Base-by-base conservation (phyloP, 805 yeast genomes). In the Pichia californica region DNA sequence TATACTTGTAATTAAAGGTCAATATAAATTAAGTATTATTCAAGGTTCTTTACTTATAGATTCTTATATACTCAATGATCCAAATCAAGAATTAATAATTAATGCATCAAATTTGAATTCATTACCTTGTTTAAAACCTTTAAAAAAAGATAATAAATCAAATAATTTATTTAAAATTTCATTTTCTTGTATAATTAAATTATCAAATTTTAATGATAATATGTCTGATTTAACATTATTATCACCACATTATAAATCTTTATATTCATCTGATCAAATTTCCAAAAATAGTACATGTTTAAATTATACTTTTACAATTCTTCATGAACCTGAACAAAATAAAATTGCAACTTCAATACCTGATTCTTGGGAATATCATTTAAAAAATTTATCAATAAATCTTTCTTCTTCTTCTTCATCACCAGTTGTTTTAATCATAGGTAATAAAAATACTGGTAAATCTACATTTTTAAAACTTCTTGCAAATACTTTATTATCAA, bases 401-500 rank as follows among this genome's bases (percentile, higher is more conserved):
- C 13, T 31, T 13, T 47, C 6, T 54, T 52, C 27, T 23, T 5
- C 14, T 23, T 23, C 25, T 23, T 23, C 9, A 23, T 9, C 25
- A 7, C 9, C 9, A 15, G 8, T 18, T 11, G 38, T 73, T 1
- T 59, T 78, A 41, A 61, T 79, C 0, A 66, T 77, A 19, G 89
- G 89, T 0, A 71, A 79, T 33, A 88, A 86, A 56, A 83, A 83
- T 48, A 73, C 87, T 1, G 97, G 97, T 1, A 88, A 88, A 55
- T 83, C 95, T 1, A 82, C 94, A 0, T 69, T 84, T 36, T 59
- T 79, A 11, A 73, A 77, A 48, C 48, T 76, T 2, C 57, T 87
- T 6, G 43, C 76, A 5, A 83, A 85, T 52, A 63, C 63, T 19
- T 51, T 78, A 1, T 54, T 76, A 7, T 54, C 59, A 4, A 50